Percentiles rank a stretch among this genome's conserved stretches.
These are phyloP conservation scores for Thelonectria rubi DNA, from an alignment of 2,329 filamentous ascomycete species.

Conservation along the genomic window DNA sequence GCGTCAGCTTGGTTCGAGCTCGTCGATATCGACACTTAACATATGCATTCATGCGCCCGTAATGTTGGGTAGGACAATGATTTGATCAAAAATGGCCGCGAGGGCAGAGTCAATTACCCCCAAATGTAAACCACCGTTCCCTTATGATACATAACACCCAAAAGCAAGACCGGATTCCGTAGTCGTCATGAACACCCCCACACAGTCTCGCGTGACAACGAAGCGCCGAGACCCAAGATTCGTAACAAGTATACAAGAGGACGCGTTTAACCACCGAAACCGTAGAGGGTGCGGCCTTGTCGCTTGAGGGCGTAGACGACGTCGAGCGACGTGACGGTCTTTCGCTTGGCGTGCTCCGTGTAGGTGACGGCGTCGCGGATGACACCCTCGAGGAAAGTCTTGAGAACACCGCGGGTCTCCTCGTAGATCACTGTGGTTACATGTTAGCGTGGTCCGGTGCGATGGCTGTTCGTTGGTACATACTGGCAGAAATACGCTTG, in stretches of 20 bases:
- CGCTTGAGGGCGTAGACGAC: constrained; percentile 75
- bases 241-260: constrained; percentile 48
- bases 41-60: background rate
- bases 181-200: constrained; percentile 55
- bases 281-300: constrained; percentile 80
- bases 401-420: constrained; percentile 79
- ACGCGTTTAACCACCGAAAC: constrained; percentile 80
- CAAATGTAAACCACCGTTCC: constrained; percentile 50
- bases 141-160: constrained; percentile 56
- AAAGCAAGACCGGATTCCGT: constrained; percentile 54
- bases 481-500: constrained; percentile 99
- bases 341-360: constrained; percentile 83
- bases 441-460: constrained; percentile 25
- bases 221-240: constrained; percentile 40
- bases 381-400: constrained; percentile 80
- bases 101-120: constrained; percentile 47
- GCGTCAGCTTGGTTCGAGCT: too few species aligned
- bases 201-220: constrained; percentile 34
- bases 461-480: constrained; percentile 44
- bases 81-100: constrained; percentile 39
- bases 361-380: constrained; percentile 82
- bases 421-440: constrained; percentile 72
- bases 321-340: constrained; percentile 77
- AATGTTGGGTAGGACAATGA: background rate
- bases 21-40: background rate